Base-by-base conservation (phyloP, 75 land plant species). In the Larix kaempferi region DNA sequence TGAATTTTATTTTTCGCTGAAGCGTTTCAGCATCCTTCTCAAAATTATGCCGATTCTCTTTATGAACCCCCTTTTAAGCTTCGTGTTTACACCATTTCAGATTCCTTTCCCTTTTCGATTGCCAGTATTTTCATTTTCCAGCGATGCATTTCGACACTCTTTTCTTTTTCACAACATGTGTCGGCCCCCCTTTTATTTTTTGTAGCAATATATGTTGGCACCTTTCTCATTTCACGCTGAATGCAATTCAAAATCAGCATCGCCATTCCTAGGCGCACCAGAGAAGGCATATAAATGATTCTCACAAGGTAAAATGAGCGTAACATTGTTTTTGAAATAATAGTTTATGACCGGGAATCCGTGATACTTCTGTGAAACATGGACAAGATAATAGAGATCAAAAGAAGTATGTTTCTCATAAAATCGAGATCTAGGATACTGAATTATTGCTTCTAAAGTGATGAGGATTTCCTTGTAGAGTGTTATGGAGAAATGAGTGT, bases 401-500 rank as follows among this genome's bases (percentile, higher is more conserved):
- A 91, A 80, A 37, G 90, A 90, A n/a, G 83, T 84, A 10, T 22
- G 61, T 6, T 56, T 77, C 80, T 91, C 90, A 1, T 71, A 39
- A 26, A 74, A 73, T 11, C 12, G 63, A 11, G 88, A 84, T 25
- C 93, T 78, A 57, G 67, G 55, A 82, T 79, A 75, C 26, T 49
- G 22, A 41, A 61, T 3, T 17, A 77, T 74, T 56, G 83, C 69
- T 17, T 74, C 71, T 59, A 91, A 80, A 80, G 80, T 86, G 17
- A 37, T 58, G 14, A 73, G 64, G 27, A 92, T 63, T 33, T 59
- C 26, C 21, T 56, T 41, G 80, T 81, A 87, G 61, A 86, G 74
- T 35, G 76, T 44, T 26, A 15, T 27, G 11, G 89, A 91, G n/a
- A 94, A 76, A 86, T 82, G 88, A 29, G 98, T 91, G 83, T 82